Percentiles rank a stretch among this genome's conserved stretches.
Conservation (phyloP, 257 asterid species). For the Plantago elongata region DNA sequence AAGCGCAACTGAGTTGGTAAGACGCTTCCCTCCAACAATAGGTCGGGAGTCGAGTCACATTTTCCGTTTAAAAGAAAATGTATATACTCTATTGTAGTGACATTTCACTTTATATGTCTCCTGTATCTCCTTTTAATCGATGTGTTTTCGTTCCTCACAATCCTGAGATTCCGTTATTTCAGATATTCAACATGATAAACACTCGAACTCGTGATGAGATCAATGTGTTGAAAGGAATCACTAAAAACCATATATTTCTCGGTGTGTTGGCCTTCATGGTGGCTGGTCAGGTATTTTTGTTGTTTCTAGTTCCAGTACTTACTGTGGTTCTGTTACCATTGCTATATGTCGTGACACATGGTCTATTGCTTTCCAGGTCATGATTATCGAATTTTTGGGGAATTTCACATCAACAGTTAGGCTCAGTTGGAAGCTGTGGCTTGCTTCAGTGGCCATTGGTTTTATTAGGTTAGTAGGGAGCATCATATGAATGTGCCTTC, state of each 20-base stretch:
- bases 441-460: conserved; percentile 71
- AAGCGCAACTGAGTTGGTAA: too few relatives aligned
- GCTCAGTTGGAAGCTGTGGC: conserved; percentile 90
- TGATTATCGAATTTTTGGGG: conserved; percentile 80
- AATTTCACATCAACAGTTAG: conserved; percentile 61
- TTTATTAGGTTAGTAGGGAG: conserved; percentile 48
- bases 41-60: too few relatives aligned
- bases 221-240: conserved; percentile 73
- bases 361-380: conserved; percentile 38
- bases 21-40: too few relatives aligned
- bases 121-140: not conserved
- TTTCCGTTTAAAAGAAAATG: too few relatives aligned
- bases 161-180: not conserved
- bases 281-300: conserved; percentile 69
- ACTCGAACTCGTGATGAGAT: conserved; percentile 90
- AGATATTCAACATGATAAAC: conserved; percentile 85
- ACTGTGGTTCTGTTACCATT: not conserved
- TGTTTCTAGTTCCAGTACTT: not conserved
- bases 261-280: conserved; percentile 56
- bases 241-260: conserved; percentile 68
- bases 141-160: not conserved
- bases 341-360: not conserved
- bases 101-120: not conserved
- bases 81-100: too few relatives aligned
- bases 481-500: not conserved